These are phyloP conservation scores for Populus trichocarpa DNA, from an alignment of 441 rosid species.

Conservation along the genomic window DNA sequence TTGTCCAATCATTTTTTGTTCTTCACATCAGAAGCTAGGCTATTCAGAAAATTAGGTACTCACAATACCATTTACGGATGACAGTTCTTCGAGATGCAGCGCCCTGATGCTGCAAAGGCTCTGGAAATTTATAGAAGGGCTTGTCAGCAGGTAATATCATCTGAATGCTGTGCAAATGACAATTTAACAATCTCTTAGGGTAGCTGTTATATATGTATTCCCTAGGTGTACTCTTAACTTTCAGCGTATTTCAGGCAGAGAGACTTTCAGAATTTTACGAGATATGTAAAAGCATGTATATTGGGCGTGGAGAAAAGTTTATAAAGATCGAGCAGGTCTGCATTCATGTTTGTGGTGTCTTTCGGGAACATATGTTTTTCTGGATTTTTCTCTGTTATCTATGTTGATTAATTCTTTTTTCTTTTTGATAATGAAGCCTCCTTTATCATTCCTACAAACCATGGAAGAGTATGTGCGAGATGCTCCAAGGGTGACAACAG, in stretches of 20 bases:
- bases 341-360: constrained; percentile 14
- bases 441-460: constrained; percentile 86
- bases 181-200: constrained; percentile 8
- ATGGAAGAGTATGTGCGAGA: constrained; percentile 98
- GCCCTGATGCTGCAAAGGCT: constrained; percentile 77
- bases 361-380: constrained; percentile 7
- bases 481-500: constrained; percentile 59
- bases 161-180: constrained; percentile 2
- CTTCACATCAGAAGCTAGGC: constrained; percentile 14
- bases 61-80: constrained; percentile 21
- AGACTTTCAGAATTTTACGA: constrained; percentile 90
- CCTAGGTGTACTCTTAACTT: constrained; percentile 1
- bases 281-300: constrained; percentile 79
- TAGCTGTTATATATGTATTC: background rate
- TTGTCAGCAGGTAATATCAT: constrained; percentile 71
- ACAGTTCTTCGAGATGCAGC: constrained; percentile 98
- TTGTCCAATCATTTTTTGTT: constrained; percentile 10
- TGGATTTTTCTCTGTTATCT: background rate
- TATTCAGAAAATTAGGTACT: constrained; percentile 11
- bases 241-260: constrained; percentile 60
- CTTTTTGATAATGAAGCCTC: constrained; percentile 55
- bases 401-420: constrained; percentile 6
- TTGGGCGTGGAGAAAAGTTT: constrained; percentile 83
- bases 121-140: constrained; percentile 81
- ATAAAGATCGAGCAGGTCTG: constrained; percentile 89